Evolutionary conservation across 805 yeast genomes (phyloP).

Genomic region (Zygoascus flipseniorum): DNA sequence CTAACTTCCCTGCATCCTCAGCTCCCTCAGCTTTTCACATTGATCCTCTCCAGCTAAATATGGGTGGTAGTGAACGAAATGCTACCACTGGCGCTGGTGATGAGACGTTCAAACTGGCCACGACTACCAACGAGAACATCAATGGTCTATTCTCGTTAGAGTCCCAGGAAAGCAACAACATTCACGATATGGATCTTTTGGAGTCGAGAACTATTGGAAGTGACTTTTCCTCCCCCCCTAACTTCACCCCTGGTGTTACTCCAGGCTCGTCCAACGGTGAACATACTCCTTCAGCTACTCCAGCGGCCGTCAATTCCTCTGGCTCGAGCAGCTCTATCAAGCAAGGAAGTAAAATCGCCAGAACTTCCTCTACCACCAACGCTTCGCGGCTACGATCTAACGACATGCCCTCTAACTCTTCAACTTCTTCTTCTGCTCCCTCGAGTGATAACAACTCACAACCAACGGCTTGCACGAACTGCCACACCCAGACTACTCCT

Average conservation of each 20-base stretch:
- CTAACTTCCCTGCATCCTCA: neutral
- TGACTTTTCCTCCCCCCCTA: slow-evolving; percentile 2
- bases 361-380: slow-evolving; percentile 11
- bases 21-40: slow-evolving; percentile 2
- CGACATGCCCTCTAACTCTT: neutral
- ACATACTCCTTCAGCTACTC: neutral
- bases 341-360: slow-evolving; percentile 6
- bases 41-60: slow-evolving; percentile 1
- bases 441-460: neutral
- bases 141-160: neutral
- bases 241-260: neutral
- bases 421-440: neutral
- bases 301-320: neutral
- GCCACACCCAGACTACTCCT: slow-evolving; percentile 89
- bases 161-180: neutral
- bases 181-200: neutral
- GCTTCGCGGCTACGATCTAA: slow-evolving; percentile 7
- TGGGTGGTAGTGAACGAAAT: neutral
- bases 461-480: slow-evolving; percentile 61
- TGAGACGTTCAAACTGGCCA: neutral
- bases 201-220: neutral
- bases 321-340: neutral
- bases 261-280: slow-evolving; percentile 4
- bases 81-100: neutral
- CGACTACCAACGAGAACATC: neutral